Conservation (phyloP, 1,284 basidiomycete species). For the Schizopora paradoxa region DNA sequence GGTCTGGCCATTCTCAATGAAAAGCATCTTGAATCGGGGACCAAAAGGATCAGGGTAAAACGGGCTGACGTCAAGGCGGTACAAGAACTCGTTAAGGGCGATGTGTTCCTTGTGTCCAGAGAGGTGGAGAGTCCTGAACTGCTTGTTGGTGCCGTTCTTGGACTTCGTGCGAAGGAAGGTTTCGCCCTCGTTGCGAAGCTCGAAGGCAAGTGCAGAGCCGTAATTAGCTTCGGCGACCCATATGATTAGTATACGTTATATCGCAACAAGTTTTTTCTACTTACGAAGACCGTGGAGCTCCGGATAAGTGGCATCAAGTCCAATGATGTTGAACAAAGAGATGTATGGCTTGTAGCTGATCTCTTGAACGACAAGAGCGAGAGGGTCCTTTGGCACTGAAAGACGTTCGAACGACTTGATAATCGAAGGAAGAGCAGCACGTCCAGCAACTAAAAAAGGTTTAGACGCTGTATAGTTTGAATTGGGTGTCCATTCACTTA, state of each 20-base stretch:
- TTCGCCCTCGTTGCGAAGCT: slow-evolving; percentile 73
- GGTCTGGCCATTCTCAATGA: not conserved
- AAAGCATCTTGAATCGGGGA: not conserved
- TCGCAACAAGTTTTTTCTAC: no score
- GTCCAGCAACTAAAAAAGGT: slow-evolving; percentile 60
- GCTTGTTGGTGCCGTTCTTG: slow-evolving; percentile 70
- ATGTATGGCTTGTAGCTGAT: slow-evolving; percentile 88
- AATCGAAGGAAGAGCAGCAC: slow-evolving; percentile 69
- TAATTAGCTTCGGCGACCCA: slow-evolving; percentile 62
- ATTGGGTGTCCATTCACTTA: no score
- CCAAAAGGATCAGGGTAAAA: no score
- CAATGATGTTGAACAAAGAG: slow-evolving; percentile 77
- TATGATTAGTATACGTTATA: no score
- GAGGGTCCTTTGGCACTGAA: slow-evolving; percentile 70
- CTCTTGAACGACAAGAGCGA: slow-evolving; percentile 64
- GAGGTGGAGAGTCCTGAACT: slow-evolving; percentile 56
- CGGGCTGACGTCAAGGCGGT: slow-evolving; percentile 58
- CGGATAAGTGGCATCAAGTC: slow-evolving; percentile 50
- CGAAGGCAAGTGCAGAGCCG: slow-evolving; percentile 72
- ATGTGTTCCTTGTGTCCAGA: slow-evolving; percentile 67
- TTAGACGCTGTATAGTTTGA: no score
- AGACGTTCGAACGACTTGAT: slow-evolving; percentile 67
- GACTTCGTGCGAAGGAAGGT: slow-evolving; percentile 77
- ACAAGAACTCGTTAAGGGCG: slow-evolving; percentile 73
- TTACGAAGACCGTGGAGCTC: slow-evolving; percentile 59